These are phyloP conservation scores for Candida michaelii DNA, from an alignment of 805 yeast species.

Conservation along the genomic window DNA sequence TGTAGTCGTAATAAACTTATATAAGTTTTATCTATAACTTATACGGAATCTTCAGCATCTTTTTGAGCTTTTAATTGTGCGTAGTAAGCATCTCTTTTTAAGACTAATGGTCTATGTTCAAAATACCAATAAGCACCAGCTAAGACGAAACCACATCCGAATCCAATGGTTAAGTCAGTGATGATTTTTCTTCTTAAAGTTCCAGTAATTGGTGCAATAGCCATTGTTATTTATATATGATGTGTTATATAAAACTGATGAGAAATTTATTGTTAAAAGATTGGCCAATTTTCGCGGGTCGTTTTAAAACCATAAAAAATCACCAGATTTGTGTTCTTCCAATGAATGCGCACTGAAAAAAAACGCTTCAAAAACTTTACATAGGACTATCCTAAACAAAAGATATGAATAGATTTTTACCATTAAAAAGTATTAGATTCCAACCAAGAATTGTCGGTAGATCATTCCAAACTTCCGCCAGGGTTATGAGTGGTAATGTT, in stretches of 20 bases:
- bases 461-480: conserved; percentile 49
- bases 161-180: conserved; percentile 74
- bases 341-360: conserved; percentile 9
- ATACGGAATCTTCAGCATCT: conserved; percentile 52
- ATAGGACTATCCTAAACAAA: conserved; percentile 7
- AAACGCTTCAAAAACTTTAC: background rate
- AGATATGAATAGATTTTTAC: conserved; percentile 15
- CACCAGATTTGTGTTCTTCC: conserved; percentile 9
- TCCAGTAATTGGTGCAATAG: conserved; percentile 86
- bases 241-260: conserved; percentile 3
- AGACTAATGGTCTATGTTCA: conserved; percentile 73
- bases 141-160: conserved; percentile 54
- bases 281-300: conserved; percentile 8
- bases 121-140: conserved; percentile 82
- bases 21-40: background rate
- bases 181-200: conserved; percentile 76
- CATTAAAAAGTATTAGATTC: conserved; percentile 5
- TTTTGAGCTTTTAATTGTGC: conserved; percentile 73
- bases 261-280: conserved; percentile 5
- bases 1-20: background rate
- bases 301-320: conserved; percentile 5
- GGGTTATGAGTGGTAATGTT: conserved; percentile 28
- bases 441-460: conserved; percentile 19
- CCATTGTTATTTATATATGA: conserved; percentile 42
- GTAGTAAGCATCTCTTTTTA: conserved; percentile 83